phyloP scores from a whole-genome alignment of 257 asterid species.

The Salvia hispanica region DNA sequence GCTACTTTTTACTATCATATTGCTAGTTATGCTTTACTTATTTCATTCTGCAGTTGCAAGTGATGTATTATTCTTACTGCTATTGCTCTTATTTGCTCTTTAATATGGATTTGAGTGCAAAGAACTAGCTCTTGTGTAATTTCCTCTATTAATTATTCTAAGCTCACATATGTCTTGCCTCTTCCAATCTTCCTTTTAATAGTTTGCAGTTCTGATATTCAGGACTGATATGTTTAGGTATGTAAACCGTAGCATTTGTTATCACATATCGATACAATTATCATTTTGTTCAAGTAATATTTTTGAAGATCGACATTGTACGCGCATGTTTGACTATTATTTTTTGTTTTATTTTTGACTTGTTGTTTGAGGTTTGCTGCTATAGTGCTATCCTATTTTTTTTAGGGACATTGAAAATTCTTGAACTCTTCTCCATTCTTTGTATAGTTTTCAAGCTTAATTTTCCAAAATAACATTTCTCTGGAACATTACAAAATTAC shows the following conservation, averaged over 20 bases:
- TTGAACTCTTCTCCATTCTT: background rate
- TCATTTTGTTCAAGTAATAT: slow-evolving; percentile 5
- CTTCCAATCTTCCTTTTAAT: background rate
- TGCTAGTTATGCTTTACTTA: background rate
- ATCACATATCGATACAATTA: background rate
- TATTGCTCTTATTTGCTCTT: slow-evolving; percentile 12
- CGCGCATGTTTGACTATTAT: background rate
- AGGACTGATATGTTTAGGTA: slow-evolving; percentile 3
- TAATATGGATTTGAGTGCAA: background rate
- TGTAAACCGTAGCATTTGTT: background rate
- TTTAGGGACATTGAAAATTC: background rate
- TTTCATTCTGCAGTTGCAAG: slow-evolving; percentile 14
- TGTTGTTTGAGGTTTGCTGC: background rate
- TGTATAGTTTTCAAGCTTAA: background rate
- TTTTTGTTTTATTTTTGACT: background rate
- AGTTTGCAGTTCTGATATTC: background rate
- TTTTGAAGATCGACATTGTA: background rate
- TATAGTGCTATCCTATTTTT: slow-evolving; percentile 4
- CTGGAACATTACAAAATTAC: background rate
- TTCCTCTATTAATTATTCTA: background rate
- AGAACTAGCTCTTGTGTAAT: background rate
- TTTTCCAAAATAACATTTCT: background rate
- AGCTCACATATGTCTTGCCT: background rate
- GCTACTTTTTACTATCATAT: slow-evolving; percentile 15
- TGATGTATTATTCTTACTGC: background rate